Conservation (phyloP, 1,284 basidiomycete species). For the Naganishia liquefaciens region DNA sequence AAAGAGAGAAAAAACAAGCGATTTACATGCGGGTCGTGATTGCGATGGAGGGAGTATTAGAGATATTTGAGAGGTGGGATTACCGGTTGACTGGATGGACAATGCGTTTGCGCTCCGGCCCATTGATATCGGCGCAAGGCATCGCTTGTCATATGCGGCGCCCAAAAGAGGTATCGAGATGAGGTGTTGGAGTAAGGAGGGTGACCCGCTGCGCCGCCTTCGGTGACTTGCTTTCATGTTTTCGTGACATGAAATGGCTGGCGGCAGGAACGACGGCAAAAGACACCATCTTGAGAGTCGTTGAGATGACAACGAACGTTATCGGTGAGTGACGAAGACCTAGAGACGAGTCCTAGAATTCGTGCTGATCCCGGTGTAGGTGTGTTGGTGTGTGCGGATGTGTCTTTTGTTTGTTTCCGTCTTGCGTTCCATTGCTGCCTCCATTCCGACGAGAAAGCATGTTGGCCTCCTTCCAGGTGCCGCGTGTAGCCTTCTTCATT, state of each 20-base stretch:
- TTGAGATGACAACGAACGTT: constrained; percentile 10
- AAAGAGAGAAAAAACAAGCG: constrained; percentile 7
- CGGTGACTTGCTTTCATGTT: constrained; percentile 29
- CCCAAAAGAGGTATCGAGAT: neutral
- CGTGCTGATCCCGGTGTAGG: neutral
- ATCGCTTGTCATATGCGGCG: no score
- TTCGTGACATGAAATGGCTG: constrained; percentile 19
- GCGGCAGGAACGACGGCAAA: neutral
- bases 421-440: constrained; percentile 12
- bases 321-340: neutral
- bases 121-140: no score
- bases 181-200: constrained; percentile 1
- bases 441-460: constrained; percentile 21
- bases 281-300: neutral
- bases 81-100: neutral
- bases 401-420: constrained; percentile 15
- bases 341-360: neutral
- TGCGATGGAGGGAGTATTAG: constrained; percentile 16
- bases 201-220: constrained; percentile 28
- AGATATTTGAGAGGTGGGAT: constrained; percentile 4
- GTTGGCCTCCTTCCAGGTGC: constrained; percentile 25
- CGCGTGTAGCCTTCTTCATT: constrained; percentile 10
- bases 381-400: neutral
- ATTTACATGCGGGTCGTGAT: constrained; percentile 21
- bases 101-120: no score